Conservation (phyloP, 2,329 filamentous ascomycete species). For the Ploettnerulaceae sp. region DNA sequence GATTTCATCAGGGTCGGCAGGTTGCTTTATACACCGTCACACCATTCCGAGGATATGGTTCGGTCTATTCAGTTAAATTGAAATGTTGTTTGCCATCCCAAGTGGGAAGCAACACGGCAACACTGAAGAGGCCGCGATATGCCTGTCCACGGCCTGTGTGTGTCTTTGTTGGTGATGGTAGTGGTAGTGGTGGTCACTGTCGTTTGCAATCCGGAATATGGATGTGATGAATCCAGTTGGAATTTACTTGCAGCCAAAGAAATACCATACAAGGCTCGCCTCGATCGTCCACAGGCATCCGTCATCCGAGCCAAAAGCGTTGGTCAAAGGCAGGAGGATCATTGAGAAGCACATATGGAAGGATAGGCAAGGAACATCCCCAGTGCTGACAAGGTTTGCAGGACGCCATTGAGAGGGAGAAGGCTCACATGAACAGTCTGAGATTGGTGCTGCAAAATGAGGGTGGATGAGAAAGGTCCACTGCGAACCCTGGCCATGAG, state of each 20-base stretch:
- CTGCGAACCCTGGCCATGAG: slow-evolving; percentile 10
- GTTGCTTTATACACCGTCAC: slow-evolving; percentile 32
- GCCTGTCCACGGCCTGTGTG: slow-evolving; percentile 24
- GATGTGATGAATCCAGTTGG: slow-evolving; percentile 26
- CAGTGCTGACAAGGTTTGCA: slow-evolving; percentile 25
- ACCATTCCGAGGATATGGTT: slow-evolving; percentile 32
- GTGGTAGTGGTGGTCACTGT: slow-evolving; percentile 6
- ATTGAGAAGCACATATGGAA: slow-evolving; percentile 24
- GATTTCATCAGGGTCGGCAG: slow-evolving; percentile 24
- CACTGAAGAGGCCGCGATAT: slow-evolving; percentile 12
- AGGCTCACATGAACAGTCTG: slow-evolving; percentile 28
- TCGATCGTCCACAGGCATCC: slow-evolving; percentile 18
- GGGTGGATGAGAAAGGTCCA: slow-evolving; percentile 22
- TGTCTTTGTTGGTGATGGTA: slow-evolving; percentile 27
- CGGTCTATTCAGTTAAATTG: slow-evolving; percentile 28
- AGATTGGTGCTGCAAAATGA: slow-evolving; percentile 21
- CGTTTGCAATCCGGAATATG: slow-evolving; percentile 23
- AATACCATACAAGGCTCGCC: slow-evolving; percentile 22
- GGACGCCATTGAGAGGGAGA: slow-evolving; percentile 20
- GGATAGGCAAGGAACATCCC: slow-evolving; percentile 23
- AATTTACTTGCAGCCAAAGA: slow-evolving; percentile 22
- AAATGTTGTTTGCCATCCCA: slow-evolving; percentile 31
- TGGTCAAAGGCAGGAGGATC: slow-evolving; percentile 18
- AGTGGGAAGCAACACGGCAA: slow-evolving; percentile 25
- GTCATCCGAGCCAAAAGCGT: slow-evolving; percentile 22